These are phyloP conservation scores for Aquanectria penicillioides DNA, from an alignment of 2,329 filamentous ascomycete genomes.

Conservation along the genomic window DNA sequence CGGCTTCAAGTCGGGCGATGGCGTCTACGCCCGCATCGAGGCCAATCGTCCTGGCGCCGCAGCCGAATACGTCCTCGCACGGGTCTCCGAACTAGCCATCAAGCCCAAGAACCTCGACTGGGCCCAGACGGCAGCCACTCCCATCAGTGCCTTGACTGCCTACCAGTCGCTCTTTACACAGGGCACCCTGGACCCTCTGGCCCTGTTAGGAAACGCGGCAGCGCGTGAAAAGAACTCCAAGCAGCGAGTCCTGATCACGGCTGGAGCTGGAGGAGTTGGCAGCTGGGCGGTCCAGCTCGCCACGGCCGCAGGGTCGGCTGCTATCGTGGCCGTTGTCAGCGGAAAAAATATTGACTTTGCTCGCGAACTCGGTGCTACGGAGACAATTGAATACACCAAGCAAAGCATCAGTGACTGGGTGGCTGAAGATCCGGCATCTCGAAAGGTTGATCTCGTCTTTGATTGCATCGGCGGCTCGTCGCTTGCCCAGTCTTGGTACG, in stretches of 20 bases:
- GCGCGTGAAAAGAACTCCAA: slow-evolving; percentile 8
- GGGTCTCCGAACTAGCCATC: slow-evolving; percentile 44
- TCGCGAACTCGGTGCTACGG: slow-evolving; percentile 20
- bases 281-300: slow-evolving; percentile 31
- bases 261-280: slow-evolving; percentile 21
- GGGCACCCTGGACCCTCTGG: background rate
- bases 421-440: background rate
- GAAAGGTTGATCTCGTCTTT: slow-evolving; percentile 26
- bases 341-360: slow-evolving; percentile 15
- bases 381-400: slow-evolving; percentile 27
- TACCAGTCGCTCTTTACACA: slow-evolving; percentile 48
- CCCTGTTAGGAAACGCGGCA: background rate
- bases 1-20: slow-evolving; percentile 31
- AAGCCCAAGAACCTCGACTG: slow-evolving; percentile 46
- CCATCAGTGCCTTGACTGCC: slow-evolving; percentile 53
- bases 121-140: slow-evolving; percentile 49
- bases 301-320: slow-evolving; percentile 5
- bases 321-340: slow-evolving; percentile 6
- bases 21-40: slow-evolving; percentile 29
- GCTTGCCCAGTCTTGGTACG: slow-evolving; percentile 23
- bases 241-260: slow-evolving; percentile 20
- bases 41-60: slow-evolving; percentile 22
- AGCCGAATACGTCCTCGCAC: slow-evolving; percentile 26
- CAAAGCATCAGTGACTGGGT: slow-evolving; percentile 24
- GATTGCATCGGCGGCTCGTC: slow-evolving; percentile 29